These are phyloP conservation scores for Xylaria acuta DNA, from an alignment of 495 filamentous ascomycete species.

Conservation along the genomic window DNA sequence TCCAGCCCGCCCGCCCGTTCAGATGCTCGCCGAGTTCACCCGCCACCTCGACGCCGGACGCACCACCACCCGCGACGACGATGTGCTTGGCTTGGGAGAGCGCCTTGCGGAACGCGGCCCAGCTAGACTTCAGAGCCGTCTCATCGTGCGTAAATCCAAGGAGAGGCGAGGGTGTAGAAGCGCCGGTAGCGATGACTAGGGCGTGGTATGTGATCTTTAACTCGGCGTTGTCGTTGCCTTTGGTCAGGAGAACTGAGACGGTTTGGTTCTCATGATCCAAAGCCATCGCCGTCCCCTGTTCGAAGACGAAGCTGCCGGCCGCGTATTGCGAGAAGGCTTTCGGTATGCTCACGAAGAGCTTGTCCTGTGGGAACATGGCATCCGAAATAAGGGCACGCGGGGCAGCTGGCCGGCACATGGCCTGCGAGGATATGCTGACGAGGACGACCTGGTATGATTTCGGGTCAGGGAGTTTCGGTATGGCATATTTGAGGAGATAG, in stretches of 20 bases:
- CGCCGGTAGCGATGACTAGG: constrained; percentile 49
- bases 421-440: constrained; percentile 51
- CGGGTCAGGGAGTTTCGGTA: constrained; percentile 47
- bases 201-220: constrained; percentile 55
- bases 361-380: constrained; percentile 50
- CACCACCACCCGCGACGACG: constrained; percentile 69
- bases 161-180: constrained; percentile 56
- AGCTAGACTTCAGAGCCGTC: constrained; percentile 32
- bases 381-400: constrained; percentile 57
- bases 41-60: constrained; percentile 67
- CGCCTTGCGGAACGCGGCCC: constrained; percentile 46
- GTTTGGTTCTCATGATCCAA: constrained; percentile 53
- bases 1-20: constrained; percentile 46
- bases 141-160: constrained; percentile 41
- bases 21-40: constrained; percentile 64
- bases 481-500: constrained; percentile 58
- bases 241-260: constrained; percentile 40
- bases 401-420: constrained; percentile 52
- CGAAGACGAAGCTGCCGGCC: constrained; percentile 54
- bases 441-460: constrained; percentile 46
- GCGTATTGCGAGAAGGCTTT: constrained; percentile 52
- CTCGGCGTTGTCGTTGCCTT: constrained; percentile 35
- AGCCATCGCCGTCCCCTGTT: constrained; percentile 58
- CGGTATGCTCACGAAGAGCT: constrained; percentile 55
- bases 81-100: constrained; percentile 60